A percentile compares a stretch with the other conserved stretches of the same genome.
phyloP scores from a whole-genome alignment of 2,329 filamentous ascomycete species.

The Verticillium albo-atrum region DNA sequence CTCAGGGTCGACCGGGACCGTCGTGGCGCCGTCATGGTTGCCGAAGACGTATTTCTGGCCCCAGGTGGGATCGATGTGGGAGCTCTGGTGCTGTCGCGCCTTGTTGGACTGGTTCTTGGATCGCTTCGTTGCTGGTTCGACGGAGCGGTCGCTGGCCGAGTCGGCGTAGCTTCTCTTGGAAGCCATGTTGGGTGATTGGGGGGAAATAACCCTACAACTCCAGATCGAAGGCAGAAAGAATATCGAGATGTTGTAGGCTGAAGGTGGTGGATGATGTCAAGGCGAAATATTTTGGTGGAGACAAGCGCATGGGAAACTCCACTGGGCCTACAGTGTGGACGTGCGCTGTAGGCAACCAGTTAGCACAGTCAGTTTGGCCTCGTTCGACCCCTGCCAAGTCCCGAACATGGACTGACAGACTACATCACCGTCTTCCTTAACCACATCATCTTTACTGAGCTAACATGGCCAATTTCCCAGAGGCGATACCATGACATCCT shows the following conservation, averaged over 20 bases:
- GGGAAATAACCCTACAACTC: not conserved
- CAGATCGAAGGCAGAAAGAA: not conserved
- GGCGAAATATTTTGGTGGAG: not conserved
- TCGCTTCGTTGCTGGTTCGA: slow-evolving; percentile 16
- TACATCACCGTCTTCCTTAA: too few species aligned
- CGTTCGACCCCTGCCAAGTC: too few species aligned
- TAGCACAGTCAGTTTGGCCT: too few species aligned
- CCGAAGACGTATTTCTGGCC: slow-evolving; percentile 71
- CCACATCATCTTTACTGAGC: too few species aligned
- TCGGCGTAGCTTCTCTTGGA: slow-evolving; percentile 28
- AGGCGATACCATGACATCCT: not conserved
- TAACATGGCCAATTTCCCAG: too few species aligned
- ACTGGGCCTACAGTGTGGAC: not conserved
- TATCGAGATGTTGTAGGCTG: not conserved
- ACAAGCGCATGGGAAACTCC: not conserved
- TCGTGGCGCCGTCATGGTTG: slow-evolving; percentile 43
- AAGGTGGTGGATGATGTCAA: not conserved
- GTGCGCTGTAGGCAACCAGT: too few species aligned
- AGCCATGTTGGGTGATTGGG: slow-evolving; percentile 20
- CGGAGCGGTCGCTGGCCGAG: slow-evolving; percentile 20
- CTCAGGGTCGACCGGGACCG: slow-evolving; percentile 47
- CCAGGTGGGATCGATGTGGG: slow-evolving; percentile 57
- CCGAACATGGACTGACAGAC: not conserved
- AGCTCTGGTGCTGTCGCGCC: slow-evolving; percentile 35
- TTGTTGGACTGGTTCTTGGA: slow-evolving; percentile 21